Base-by-base conservation (phyloP, 768 basidiomycete species). In the Lactifluus piperatus region DNA sequence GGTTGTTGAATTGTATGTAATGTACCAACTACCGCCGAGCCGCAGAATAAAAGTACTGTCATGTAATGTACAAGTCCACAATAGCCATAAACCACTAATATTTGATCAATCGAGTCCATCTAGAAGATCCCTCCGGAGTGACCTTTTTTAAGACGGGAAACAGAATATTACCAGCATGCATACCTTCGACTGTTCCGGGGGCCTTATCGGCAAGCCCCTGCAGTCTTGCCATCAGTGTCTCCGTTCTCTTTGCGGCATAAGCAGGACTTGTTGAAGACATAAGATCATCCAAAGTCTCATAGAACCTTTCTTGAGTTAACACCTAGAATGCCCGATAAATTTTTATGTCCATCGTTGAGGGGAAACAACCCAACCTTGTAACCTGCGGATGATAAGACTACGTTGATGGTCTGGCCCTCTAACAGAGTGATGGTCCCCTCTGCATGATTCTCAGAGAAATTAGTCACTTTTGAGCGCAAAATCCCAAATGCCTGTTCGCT, bases 201-300 rank as follows among this genome's bases (percentile, higher is more conserved):
- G 34, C 41, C 20, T 22, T 22, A 14, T 39, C 45, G 3, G n/a
- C 34, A 52, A 62, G 49, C 18, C 8, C 57, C 26, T 54, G 30
- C 8, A 64, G 37, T 14, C 43, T 58, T 55, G 24, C 51, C 37
- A 59, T 48, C 13, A 64, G 29, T 2, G 41, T 32, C 11, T 58
- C 57, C 1, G 48, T 30, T 24, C 50, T 56, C 37, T 49, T 56
- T 4, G 62, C 22, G 9, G 45, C 44, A 36, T 64, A 63, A 0
- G 34, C 22, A 13, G 61, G 54, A 24, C 64, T 64, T n/a, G 18
- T 51, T 7, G 49, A 49, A 27, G 45, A 45, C 44, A 64, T 55
- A 7, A 64, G 62, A 53, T 63, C 54, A 11, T 64, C 64, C 39
- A 64, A 37, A 20, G 61, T 64, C 44, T 64, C 64, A 29, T 56